Conservation (phyloP, 305 asterid species). For the Solanum hybrid region DNA sequence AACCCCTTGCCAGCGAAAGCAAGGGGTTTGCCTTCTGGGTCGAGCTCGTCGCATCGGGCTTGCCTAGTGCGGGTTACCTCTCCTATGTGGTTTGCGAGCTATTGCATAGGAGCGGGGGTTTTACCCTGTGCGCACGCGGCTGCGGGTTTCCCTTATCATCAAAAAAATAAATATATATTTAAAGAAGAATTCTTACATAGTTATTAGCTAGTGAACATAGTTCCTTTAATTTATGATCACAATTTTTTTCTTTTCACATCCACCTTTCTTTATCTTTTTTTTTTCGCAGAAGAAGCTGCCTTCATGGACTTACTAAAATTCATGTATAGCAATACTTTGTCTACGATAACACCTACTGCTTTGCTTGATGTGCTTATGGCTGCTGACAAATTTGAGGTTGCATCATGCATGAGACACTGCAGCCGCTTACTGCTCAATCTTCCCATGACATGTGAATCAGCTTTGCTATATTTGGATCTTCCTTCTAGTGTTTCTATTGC, state of each 20-base stretch:
- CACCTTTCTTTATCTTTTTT: not conserved
- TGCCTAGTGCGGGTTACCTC: no score
- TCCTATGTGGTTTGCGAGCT: no score
- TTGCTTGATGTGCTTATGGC: conserved; percentile 12
- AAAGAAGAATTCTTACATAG: not conserved
- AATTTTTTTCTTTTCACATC: not conserved
- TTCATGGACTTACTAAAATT: conserved; percentile 4
- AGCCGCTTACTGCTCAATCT: conserved; percentile 5
- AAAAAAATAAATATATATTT: no score
- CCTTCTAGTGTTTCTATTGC: conserved; percentile 7
- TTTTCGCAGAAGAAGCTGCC: conserved; percentile 12
- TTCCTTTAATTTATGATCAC: not conserved
- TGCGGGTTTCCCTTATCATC: no score
- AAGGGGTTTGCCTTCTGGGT: no score
- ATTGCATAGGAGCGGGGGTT: no score
- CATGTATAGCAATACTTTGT: conserved; percentile 12
- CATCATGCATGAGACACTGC: conserved; percentile 17
- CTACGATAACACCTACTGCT: conserved; percentile 1
- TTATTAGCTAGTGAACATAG: not conserved
- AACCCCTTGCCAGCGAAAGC: no score
- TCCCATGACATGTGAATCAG: conserved; percentile 19
- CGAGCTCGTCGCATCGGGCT: no score
- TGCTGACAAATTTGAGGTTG: conserved; percentile 15
- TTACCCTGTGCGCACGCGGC: no score
- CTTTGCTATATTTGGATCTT: conserved; percentile 10